Evolutionary conservation across 176 grass and related monocot species (phyloP).

Genomic region (Panicum miliaceum): DNA sequence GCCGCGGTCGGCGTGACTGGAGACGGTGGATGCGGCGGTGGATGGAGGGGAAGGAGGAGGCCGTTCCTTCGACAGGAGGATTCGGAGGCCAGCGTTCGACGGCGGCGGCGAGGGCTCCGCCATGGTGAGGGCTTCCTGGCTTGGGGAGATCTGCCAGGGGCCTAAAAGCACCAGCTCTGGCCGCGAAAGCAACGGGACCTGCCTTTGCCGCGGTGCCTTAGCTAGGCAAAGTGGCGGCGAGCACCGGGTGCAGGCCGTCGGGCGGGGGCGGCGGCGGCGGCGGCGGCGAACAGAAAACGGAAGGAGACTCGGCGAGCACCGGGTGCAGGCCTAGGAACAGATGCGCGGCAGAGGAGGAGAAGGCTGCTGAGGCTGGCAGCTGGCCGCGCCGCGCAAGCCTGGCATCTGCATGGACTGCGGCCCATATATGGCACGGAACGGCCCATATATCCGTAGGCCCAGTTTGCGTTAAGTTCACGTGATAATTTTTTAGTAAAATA

Average conservation of each 20-base stretch:
- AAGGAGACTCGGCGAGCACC: neutral
- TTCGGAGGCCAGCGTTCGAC: conserved; percentile 60
- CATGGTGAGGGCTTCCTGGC: conserved; percentile 20
- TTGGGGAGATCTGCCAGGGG: neutral
- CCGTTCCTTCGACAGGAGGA: conserved; percentile 74
- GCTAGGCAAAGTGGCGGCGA: neutral
- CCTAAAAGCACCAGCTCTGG: neutral
- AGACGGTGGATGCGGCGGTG: conserved; percentile 8
- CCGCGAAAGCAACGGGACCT: neutral
- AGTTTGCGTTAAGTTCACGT: too few species aligned
- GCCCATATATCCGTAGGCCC: neutral
- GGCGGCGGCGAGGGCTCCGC: conserved; percentile 55
- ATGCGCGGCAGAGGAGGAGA: neutral
- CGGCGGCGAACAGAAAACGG: neutral
- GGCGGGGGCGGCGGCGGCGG: neutral
- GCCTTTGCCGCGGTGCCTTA: neutral
- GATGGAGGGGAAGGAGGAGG: neutral
- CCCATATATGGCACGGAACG: neutral
- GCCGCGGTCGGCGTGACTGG: conserved; percentile 86
- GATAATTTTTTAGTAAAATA: too few species aligned
- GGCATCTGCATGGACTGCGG: neutral
- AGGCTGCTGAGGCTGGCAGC: neutral
- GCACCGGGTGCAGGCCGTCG: neutral
- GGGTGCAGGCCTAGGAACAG: neutral
- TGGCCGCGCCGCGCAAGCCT: neutral